Conservation (phyloP, 2,329 filamentous ascomycete species). For the Ophiognomonia clavigignenti-juglandacearum region DNA sequence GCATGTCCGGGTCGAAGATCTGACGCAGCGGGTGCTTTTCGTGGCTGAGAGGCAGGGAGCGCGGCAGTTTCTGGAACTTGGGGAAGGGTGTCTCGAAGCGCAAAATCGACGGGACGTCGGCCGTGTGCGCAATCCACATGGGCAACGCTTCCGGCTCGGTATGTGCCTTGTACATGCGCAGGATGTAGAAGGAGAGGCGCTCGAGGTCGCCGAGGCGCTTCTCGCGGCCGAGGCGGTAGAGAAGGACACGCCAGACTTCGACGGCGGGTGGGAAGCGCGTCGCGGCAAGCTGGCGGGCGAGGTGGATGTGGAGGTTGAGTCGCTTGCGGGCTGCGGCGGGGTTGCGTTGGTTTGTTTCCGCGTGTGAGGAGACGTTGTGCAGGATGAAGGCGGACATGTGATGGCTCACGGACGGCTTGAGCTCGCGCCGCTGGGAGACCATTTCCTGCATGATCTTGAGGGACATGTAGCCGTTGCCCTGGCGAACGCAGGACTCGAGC, state of each 20-base stretch:
- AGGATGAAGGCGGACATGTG: conserved; percentile 26
- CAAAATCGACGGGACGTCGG: conserved; percentile 35
- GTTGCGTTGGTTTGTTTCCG: background rate
- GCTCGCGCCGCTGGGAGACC: conserved; percentile 26
- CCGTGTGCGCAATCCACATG: conserved; percentile 38
- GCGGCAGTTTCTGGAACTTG: conserved; percentile 30
- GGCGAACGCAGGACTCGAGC: conserved; percentile 25
- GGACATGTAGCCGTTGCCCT: conserved; percentile 22
- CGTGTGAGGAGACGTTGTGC: conserved; percentile 21
- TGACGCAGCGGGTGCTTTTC: conserved; percentile 41
- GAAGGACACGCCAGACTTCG: conserved; percentile 37
- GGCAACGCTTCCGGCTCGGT: conserved; percentile 20
- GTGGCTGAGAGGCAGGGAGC: conserved; percentile 37
- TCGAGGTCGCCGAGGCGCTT: conserved; percentile 41
- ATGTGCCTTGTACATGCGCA: conserved; percentile 31
- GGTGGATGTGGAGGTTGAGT: conserved; percentile 26
- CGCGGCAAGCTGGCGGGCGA: conserved; percentile 31
- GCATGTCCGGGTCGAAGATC: conserved; percentile 37
- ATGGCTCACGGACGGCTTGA: conserved; percentile 20
- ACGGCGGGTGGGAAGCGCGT: conserved; percentile 35
- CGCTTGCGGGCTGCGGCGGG: conserved; percentile 3
- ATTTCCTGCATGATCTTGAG: conserved; percentile 34
- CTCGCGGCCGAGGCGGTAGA: conserved; percentile 39
- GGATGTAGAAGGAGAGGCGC: conserved; percentile 36
- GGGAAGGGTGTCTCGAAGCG: conserved; percentile 25